These are phyloP conservation scores for Vicia villosa DNA, from an alignment of 306 rosid species.

Conservation along the genomic window DNA sequence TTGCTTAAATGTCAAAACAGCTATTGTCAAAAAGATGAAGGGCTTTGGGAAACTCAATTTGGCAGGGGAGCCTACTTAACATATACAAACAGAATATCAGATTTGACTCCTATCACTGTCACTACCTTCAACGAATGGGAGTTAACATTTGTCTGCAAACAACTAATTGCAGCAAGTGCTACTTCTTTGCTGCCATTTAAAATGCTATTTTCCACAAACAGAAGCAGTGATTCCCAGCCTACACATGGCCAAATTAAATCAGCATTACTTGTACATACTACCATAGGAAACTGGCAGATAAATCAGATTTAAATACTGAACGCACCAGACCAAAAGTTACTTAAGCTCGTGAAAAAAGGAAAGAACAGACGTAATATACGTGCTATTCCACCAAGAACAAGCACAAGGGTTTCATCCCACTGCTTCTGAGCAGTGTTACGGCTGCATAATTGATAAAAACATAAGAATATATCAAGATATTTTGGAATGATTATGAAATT, in stretches of 20 bases:
- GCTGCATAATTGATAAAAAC: conserved; percentile 59
- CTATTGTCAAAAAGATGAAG: conserved; percentile 14
- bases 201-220: conserved; percentile 80
- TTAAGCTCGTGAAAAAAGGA: conserved; percentile 78
- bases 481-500: conserved; percentile 18
- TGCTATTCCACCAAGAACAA: conserved; percentile 90
- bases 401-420: conserved; percentile 97
- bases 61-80: conserved; percentile 18
- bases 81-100: conserved; percentile 33
- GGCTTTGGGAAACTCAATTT: conserved; percentile 14
- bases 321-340: conserved; percentile 89
- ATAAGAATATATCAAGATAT: conserved; percentile 10
- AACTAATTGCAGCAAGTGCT: conserved; percentile 90
- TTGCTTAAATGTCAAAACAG: conserved; percentile 27
- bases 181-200: conserved; percentile 90
- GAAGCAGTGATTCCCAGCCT: conserved; percentile 96
- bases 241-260: conserved; percentile 42
- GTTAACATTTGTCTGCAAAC: conserved; percentile 83
- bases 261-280: conserved; percentile 27
- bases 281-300: conserved; percentile 32
- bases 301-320: conserved; percentile 36
- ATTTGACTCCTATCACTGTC: conserved; percentile 17
- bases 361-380: conserved; percentile 88
- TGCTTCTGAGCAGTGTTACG: conserved; percentile 99
- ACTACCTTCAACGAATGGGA: conserved; percentile 89